These are phyloP conservation scores for Suillus americanus DNA, from an alignment of 768 basidiomycete species.

Conservation along the genomic window DNA sequence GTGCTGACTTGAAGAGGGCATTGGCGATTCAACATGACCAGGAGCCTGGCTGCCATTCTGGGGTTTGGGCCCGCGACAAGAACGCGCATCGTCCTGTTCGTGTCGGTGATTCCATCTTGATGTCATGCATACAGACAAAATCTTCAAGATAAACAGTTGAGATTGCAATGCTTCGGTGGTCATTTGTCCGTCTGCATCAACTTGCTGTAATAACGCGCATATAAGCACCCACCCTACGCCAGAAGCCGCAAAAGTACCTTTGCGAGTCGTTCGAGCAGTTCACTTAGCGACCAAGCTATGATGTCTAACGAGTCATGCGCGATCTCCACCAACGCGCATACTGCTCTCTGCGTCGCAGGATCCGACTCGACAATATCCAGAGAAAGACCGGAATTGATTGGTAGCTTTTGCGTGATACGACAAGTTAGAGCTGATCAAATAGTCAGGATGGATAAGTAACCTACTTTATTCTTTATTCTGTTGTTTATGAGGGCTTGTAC, in stretches of 20 bases:
- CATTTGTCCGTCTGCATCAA: conserved; percentile 48
- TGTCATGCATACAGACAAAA: conserved; percentile 74
- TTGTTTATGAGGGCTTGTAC: conserved; percentile 72
- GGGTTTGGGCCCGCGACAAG: conserved; percentile 41
- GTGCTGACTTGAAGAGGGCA: conserved; percentile 28
- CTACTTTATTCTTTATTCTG: conserved; percentile 78
- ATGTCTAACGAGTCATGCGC: conserved; percentile 75
- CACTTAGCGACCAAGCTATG: conserved; percentile 75
- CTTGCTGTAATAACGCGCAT: conserved; percentile 41
- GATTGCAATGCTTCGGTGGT: conserved; percentile 80
- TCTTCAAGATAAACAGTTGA: conserved; percentile 82
- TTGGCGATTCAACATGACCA: conserved; percentile 36
- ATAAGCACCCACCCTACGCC: conserved; percentile 12
- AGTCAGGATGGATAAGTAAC: conserved; percentile 17
- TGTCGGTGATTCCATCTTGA: conserved; percentile 64
- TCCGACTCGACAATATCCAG: conserved; percentile 77
- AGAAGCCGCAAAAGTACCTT: conserved; percentile 49
- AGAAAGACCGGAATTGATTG: conserved; percentile 76
- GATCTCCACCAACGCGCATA: conserved; percentile 79
- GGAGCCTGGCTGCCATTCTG: conserved; percentile 28
- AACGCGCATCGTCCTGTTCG: conserved; percentile 39
- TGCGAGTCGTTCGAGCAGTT: conserved; percentile 73
- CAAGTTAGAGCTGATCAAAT: not conserved
- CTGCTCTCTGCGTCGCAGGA: conserved; percentile 68
- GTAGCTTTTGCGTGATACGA: conserved; percentile 53